Percentiles rank a stretch among this genome's conserved stretches.
Evolutionary conservation across 2,329 filamentous ascomycete genomes (phyloP).

Genomic region (Fusarium verticillioides): DNA sequence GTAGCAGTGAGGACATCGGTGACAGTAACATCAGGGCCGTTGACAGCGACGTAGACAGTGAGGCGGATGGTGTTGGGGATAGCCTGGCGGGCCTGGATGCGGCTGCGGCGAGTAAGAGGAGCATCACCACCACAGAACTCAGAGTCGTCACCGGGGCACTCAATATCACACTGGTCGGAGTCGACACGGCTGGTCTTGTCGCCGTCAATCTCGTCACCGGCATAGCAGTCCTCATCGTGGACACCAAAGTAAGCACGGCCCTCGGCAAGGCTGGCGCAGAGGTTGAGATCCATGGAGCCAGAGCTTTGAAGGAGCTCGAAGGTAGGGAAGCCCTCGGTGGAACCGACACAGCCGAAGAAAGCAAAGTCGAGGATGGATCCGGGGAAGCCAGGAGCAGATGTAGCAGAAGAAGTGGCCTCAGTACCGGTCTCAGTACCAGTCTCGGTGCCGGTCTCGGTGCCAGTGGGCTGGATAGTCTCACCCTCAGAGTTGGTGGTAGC

Average conservation of each 20-base stretch:
- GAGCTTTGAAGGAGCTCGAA: constrained; percentile 32
- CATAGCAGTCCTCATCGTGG: constrained; percentile 42
- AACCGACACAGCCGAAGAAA: constrained; percentile 44
- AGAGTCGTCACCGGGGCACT: constrained; percentile 37
- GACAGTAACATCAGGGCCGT: neutral
- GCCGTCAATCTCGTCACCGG: constrained; percentile 30
- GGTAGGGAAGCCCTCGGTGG: constrained; percentile 35
- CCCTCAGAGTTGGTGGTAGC: constrained; percentile 7
- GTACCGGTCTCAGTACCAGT: constrained; percentile 38
- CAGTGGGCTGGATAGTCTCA: constrained; percentile 11
- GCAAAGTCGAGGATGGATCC: constrained; percentile 31
- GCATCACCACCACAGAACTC: constrained; percentile 39
- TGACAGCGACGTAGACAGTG: constrained; percentile 35
- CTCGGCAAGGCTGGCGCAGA: constrained; percentile 41
- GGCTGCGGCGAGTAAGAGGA: constrained; percentile 23
- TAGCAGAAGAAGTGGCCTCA: constrained; percentile 43
- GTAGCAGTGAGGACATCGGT: constrained; percentile 23
- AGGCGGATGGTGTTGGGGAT: constrained; percentile 38
- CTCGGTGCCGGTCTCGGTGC: constrained; percentile 31
- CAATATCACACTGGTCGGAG: constrained; percentile 22
- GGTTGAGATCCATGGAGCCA: constrained; percentile 39
- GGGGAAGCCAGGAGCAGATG: constrained; percentile 33
- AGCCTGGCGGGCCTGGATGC: constrained; percentile 30
- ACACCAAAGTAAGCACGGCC: constrained; percentile 44
- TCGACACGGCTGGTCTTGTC: constrained; percentile 17